phyloP scores from a whole-genome alignment of 2,329 filamentous ascomycete species.

The Xylaria sp. region DNA sequence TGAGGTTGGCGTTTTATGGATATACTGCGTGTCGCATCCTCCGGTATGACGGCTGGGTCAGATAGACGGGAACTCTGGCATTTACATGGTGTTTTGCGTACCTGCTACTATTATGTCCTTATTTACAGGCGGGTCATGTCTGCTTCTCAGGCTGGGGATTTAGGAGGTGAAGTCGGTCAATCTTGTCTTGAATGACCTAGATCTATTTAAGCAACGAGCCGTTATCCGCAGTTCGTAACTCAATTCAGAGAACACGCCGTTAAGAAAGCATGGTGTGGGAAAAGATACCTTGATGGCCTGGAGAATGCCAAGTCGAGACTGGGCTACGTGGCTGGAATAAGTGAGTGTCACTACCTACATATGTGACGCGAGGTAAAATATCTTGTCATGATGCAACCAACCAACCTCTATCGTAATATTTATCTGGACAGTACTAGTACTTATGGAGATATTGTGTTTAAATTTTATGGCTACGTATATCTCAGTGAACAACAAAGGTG shows the following conservation, averaged over 20 bases:
- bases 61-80: conserved; percentile 36
- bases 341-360: not conserved
- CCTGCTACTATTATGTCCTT: conserved; percentile 25
- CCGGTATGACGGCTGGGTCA: conserved; percentile 33
- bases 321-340: not conserved
- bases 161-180: not conserved
- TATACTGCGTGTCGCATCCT: conserved; percentile 25
- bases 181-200: not conserved
- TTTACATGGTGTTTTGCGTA: conserved; percentile 42
- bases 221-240: not conserved
- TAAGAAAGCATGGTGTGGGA: not conserved
- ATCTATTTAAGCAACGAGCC: not conserved
- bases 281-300: not conserved
- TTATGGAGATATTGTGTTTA: not conserved
- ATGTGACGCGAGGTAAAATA: not conserved
- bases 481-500: not conserved
- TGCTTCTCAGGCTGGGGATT: conserved; percentile 7
- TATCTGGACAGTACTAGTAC: too few species aligned
- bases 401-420: too few species aligned
- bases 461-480: not conserved
- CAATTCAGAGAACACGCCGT: conserved; percentile 2
- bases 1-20: conserved; percentile 39
- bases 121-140: conserved; percentile 12
- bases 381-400: not conserved
- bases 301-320: not conserved